Percentiles rank a stretch among this genome's conserved stretches.
Conservation (phyloP, 164 flowering plant genomes). For the Magnolia kwangsiensis region DNA sequence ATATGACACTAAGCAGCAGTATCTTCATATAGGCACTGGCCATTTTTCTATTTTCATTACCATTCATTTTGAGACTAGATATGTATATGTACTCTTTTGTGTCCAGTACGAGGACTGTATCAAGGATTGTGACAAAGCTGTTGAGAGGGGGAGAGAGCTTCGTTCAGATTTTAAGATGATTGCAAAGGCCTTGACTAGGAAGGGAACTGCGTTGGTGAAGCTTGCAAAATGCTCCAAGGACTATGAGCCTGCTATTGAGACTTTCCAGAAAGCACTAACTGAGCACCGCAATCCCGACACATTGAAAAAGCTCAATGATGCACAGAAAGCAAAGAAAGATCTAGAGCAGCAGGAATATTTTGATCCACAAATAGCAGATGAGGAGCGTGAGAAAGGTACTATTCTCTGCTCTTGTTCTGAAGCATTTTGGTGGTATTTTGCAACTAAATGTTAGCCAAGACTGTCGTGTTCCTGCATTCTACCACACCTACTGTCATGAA, state of each 20-base stretch:
- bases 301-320: constrained; percentile 85
- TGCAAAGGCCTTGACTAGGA: constrained; percentile 90
- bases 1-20: no score
- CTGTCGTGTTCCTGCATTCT: no score
- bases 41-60: no score
- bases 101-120: constrained; percentile 89
- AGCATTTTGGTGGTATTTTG: no score
- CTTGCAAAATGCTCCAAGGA: constrained; percentile 90
- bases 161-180: constrained; percentile 92
- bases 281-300: constrained; percentile 98
- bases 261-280: constrained; percentile 92
- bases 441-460: no score
- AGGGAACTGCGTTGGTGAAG: constrained; percentile 85
- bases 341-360: constrained; percentile 90
- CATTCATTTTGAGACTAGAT: no score
- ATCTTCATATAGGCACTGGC: no score
- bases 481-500: no score
- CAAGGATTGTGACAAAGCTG: constrained; percentile 93
- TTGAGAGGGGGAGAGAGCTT: constrained; percentile 92
- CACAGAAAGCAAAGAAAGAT: constrained; percentile 92
- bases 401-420: neutral
- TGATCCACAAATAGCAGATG: constrained; percentile 82
- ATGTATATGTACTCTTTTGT: neutral
- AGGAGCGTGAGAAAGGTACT: constrained; percentile 97
- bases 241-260: constrained; percentile 83